These are phyloP conservation scores for Auricularia cornea DNA, from an alignment of 768 basidiomycete species.

Conservation along the genomic window DNA sequence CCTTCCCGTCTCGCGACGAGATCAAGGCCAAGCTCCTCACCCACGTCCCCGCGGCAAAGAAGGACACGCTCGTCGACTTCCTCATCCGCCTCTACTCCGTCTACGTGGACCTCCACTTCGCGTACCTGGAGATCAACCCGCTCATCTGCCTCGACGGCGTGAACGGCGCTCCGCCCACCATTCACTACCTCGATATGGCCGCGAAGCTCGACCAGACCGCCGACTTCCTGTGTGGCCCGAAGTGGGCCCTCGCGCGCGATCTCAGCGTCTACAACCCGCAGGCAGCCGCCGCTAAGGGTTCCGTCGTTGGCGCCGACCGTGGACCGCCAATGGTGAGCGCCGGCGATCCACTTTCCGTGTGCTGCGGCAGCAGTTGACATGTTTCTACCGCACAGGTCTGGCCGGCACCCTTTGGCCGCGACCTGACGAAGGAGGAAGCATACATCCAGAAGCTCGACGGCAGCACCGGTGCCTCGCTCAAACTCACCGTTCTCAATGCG, in stretches of 20 bases:
- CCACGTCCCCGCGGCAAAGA: constrained; percentile 76
- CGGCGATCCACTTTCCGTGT: neutral
- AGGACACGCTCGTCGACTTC: constrained; percentile 91
- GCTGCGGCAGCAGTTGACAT: constrained; percentile 1
- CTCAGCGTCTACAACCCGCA: constrained; percentile 59
- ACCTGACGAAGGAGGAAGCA: constrained; percentile 96
- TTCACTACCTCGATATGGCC: constrained; percentile 98
- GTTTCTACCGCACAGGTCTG: constrained; percentile 42
- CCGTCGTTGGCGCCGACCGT: constrained; percentile 72
- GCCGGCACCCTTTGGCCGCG: constrained; percentile 94
- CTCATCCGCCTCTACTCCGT: constrained; percentile 91
- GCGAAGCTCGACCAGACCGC: constrained; percentile 99
- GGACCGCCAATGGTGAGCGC: constrained; percentile 82
- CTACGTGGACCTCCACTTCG: constrained; percentile 98
- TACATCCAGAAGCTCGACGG: constrained; percentile 98
- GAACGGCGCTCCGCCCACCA: constrained; percentile 58
- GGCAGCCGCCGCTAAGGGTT: constrained; percentile 32
- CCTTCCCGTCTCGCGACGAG: constrained; percentile 75
- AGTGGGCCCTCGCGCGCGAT: constrained; percentile 97
- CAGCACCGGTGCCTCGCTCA: constrained; percentile 95
- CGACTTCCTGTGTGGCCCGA: constrained; percentile 94
- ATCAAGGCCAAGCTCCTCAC: constrained; percentile 71
- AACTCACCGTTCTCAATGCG: constrained; percentile 91
- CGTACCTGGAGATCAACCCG: constrained; percentile 99
- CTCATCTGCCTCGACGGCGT: constrained; percentile 86